These are phyloP conservation scores for Leptographium procerum DNA, from an alignment of 2,329 filamentous ascomycete genomes.

Conservation along the genomic window DNA sequence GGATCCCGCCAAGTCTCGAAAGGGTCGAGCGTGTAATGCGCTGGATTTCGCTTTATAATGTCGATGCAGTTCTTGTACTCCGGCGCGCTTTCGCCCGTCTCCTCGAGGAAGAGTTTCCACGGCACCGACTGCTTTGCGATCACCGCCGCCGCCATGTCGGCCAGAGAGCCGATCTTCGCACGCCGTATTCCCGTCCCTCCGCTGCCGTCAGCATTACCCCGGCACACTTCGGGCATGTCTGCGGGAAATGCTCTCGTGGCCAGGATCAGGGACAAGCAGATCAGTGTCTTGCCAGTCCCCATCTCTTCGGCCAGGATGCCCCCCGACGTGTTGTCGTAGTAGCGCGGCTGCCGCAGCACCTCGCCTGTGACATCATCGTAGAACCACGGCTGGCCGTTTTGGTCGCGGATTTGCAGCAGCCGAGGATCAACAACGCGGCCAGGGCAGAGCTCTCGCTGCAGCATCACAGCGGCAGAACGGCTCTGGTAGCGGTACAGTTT, in stretches of 20 bases:
- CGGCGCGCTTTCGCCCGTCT: constrained; percentile 21
- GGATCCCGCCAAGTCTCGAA: constrained; percentile 18
- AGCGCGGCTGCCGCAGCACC: constrained; percentile 52
- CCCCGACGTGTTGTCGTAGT: constrained; percentile 64
- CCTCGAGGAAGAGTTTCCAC: constrained; percentile 55
- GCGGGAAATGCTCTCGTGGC: constrained; percentile 62
- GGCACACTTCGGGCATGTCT: constrained; percentile 50
- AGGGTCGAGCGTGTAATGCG: constrained; percentile 44
- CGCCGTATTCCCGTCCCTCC: constrained; percentile 24
- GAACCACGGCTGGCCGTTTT: constrained; percentile 53
- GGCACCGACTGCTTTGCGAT: constrained; percentile 56
- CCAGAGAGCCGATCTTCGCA: constrained; percentile 47
- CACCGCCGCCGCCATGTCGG: constrained; percentile 62
- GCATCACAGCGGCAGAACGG: constrained; percentile 69
- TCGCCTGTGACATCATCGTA: constrained; percentile 54
- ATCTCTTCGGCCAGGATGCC: constrained; percentile 75
- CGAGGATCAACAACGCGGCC: constrained; percentile 61
- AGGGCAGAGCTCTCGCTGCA: constrained; percentile 64
- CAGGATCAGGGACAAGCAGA: constrained; percentile 65
- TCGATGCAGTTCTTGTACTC: constrained; percentile 43
- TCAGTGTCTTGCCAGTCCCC: constrained; percentile 78
- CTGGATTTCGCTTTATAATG: constrained; percentile 45
- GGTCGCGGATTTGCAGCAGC: constrained; percentile 47
- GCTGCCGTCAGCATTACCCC: constrained; percentile 13
- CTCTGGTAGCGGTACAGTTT: constrained; percentile 68